Evolutionary conservation across 2,329 filamentous ascomycete species (phyloP), one percentile per base, ranked within the genome.

Genomic region (Alternaria angustiovoidea): DNA sequence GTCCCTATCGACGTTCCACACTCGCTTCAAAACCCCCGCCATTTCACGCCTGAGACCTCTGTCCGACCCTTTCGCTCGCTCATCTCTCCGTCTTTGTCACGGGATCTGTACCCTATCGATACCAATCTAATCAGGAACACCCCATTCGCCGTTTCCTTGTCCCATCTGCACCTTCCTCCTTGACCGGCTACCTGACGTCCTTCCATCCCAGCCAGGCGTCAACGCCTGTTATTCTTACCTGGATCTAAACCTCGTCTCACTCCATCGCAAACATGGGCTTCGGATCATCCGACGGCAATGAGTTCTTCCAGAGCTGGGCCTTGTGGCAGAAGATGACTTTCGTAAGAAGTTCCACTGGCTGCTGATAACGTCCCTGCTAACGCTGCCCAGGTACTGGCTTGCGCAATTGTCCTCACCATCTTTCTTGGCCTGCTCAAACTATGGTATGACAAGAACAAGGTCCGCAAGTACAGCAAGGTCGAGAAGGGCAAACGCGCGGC

Each of bases 291-390:
- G 75, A 75, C 61, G 70, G 67, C 62, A 73, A 75, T 22, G 62
- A 61, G 38, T 84, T 84, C 75, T 84, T 84, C 68, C 72, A 61
- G 20, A 76, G 65, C 51, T 96, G 93, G 93, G 82, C 86, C 68
- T 81, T 95, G 71, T 97, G 93, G 93, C 88, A 95, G 83, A 89
- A 96, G 82, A 89, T 97, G 88, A 91, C 89, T 54, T 92, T 96
- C 81, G 93, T 96, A 82, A 84, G 91, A 84, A 20, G 47, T 24
- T 14, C 51, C 26, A 51, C 24, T 41, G 18, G 24, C 46, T 26
- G 12, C 34, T 24, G 38, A 53, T 8, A 56, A 24, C 11, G 18
- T 28, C 30, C 48, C 39, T 63, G 63, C 73, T 78, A 71, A 78
- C 72, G 43, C 59, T 34, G 60, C 62, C 53, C 65, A 96, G 92